Evolutionary conservation across 345 rosid genomes (phyloP).

Genomic region (Aquilaria yunnanensis): DNA sequence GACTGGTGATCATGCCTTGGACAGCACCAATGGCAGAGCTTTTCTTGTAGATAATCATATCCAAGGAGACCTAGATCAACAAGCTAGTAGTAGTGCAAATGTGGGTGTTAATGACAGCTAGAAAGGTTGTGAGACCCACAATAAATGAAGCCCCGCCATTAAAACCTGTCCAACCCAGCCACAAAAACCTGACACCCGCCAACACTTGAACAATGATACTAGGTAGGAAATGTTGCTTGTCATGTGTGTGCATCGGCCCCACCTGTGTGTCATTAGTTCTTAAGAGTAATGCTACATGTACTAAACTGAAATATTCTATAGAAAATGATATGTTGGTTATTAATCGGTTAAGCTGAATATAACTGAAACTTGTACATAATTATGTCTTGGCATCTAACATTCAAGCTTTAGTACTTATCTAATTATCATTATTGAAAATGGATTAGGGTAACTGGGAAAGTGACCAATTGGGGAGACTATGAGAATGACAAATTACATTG

Average conservation of each 20-base stretch:
- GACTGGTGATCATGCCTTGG: slow-evolving; percentile 67
- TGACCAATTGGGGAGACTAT: too few relatives aligned
- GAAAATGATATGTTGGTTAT: background rate
- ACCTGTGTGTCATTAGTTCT: slow-evolving; percentile 18
- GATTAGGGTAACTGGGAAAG: too few relatives aligned
- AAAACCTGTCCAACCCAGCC: slow-evolving; percentile 69
- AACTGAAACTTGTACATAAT: too few relatives aligned
- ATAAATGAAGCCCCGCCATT: slow-evolving; percentile 54
- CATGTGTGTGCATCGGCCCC: slow-evolving; percentile 49
- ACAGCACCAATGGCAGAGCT: slow-evolving; percentile 59
- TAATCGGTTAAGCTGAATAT: background rate
- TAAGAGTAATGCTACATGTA: too few relatives aligned
- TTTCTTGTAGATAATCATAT: slow-evolving; percentile 46
- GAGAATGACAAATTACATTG: too few relatives aligned
- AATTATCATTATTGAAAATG: too few relatives aligned
- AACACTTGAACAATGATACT: slow-evolving; percentile 60
- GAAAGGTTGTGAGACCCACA: slow-evolving; percentile 24
- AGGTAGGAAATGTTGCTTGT: slow-evolving; percentile 56
- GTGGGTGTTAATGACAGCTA: slow-evolving; percentile 50
- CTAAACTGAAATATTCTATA: too few relatives aligned
- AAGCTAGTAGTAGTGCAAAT: slow-evolving; percentile 56
- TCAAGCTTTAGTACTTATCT: too few relatives aligned
- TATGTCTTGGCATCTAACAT: too few relatives aligned
- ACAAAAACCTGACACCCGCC: slow-evolving; percentile 58
- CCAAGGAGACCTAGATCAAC: slow-evolving; percentile 47